Base-by-base conservation (phyloP, 2,329 filamentous ascomycete species). In the Trichoderma semiorbis region DNA sequence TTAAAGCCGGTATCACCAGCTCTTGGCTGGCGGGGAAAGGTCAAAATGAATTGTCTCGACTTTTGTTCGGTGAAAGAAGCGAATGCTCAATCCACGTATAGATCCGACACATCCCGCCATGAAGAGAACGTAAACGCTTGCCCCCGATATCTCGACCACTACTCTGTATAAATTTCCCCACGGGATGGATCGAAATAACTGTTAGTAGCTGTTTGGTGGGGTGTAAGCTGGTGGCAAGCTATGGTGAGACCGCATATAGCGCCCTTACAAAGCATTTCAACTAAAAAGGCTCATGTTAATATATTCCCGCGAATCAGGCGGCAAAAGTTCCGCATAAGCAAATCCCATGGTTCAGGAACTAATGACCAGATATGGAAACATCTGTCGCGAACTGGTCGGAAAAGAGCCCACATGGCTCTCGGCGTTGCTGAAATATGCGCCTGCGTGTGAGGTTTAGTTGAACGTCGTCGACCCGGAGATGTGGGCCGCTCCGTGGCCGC, bases 201-300 rank as follows among this genome's bases (percentile, higher is more conserved):
- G 21, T 28, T 36, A 32, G 64, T 16, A 43, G 39, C 16, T 43
- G 39, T 43, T n/a, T 43, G 39, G 39, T 43, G 64, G 64, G 64
- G 34, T 21, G 53, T 43, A 47, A 68, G 65, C 34, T 68, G 53
- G 39, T 47, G 53, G 64, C 47, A 67, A 67, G 50, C 50, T 16
- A 67, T 58, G 26, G 65, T 68, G 36, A 68, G 65, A 68, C 65
- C 65, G 65, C 47, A 68, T 68, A 68, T 68, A 68, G 65, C 65
- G 65, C 24, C 65, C 18, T 34, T 12, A 24, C 57, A 21, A n/a
- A 60, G 10, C 28, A 34, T 36, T 36, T 36, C 43, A 10, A 55
- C 30, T 12, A 28, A 14, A 34, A 3, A 39, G 4, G 32, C 63
- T 16, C 47, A 43, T 21, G 10, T 68, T 18, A 16, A 39, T 30